These are phyloP conservation scores for grape (Vitis vinifera) DNA, from an alignment of 164 flowering plant genomes.

Conservation along the genomic window ASM3070453v1 NC_081815.1:18947501-18948000, in stretches of 20 bases:
- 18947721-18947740: neutral
- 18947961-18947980: slow-evolving; percentile 34
- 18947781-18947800: neutral
- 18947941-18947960: slow-evolving; percentile 66
- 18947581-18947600: too few species aligned
- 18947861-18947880: slow-evolving; percentile 14
- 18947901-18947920: neutral
- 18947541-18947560: too few species aligned
- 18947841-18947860: slow-evolving; percentile 7
- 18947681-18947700: neutral
- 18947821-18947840: neutral
- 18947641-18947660: too few species aligned
- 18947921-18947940: slow-evolving; percentile 54
- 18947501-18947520: too few species aligned
- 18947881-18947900: neutral
- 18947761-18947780: slow-evolving; percentile 4
- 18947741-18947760: slow-evolving; percentile 28
- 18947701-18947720: neutral
- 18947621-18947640: too few species aligned
- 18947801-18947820: neutral
- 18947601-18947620: too few species aligned
- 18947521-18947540: too few species aligned
- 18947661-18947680: too few species aligned
- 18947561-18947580: too few species aligned
- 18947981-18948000: slow-evolving; percentile 64